Evolutionary conservation across 768 basidiomycete species (phyloP), one percentile per base, ranked within the genome.

Genomic region (Phylloporus rhodoxanthus): DNA sequence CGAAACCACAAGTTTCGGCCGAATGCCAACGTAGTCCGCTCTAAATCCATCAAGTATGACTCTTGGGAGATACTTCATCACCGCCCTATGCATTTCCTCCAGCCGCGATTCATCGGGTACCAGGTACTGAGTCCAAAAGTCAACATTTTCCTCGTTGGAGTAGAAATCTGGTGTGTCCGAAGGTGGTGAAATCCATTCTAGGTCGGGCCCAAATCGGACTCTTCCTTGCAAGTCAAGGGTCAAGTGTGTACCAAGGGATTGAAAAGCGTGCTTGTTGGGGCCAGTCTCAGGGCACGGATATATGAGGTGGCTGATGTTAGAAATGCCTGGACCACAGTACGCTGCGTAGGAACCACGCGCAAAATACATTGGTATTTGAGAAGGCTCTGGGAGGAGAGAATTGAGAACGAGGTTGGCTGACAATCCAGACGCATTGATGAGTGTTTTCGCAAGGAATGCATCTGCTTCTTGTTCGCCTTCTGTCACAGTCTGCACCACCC

Each of bases 191-290:
- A 96, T 74, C 87, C 89, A 91, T 63, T 96, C 86, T 14, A 96
- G 75, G 61, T 97, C 91, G 5, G 95, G 95, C 0, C 95, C 95
- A 66, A 98, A 98, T 26, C 82, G 80, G 45, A 97, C 77, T 53
- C 87, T 85, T 0, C 89, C 87, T 42, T 85, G 77, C 53, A 98
- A 62, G 65, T 93, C 91, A 37, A 97, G 70, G 23, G 91, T 92
- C 21, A 97, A 73, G 69, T 97, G 96, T 10, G 92, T 94, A 3
- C 96, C 95, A 7, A 97, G 75, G 3, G 88, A 87, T 52, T 89
- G 84, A 62, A 95, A 88, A 7, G 80, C 76, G 45, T 85, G 77
- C 4, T 70, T 74, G 50, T 74, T 75, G 33, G 72, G 72, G 8
- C 77, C 79, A 9, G 75, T 78, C 46, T 81, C 75, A 4, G 95